These are phyloP conservation scores for Mycosphaerella sp. DNA, from an alignment of 2,329 filamentous ascomycete species.

Conservation along the genomic window DNA sequence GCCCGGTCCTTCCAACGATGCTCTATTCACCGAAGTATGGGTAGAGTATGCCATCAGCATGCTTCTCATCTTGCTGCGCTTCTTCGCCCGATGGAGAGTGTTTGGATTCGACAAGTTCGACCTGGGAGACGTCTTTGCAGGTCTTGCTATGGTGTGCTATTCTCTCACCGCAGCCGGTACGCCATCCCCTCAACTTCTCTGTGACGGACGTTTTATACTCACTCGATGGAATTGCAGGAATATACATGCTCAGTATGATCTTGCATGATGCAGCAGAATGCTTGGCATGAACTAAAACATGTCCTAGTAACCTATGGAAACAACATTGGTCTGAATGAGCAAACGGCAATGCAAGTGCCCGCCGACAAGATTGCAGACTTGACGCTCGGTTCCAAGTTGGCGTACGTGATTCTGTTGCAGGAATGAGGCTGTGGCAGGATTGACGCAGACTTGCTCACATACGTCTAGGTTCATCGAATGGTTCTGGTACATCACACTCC, in stretches of 20 bases:
- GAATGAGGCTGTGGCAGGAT: no score
- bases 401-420: conserved; percentile 2
- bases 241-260: conserved; percentile 15
- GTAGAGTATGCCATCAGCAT: conserved; percentile 15
- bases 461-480: conserved; percentile 25
- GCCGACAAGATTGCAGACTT: conserved; percentile 23
- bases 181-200: background rate
- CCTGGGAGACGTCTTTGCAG: conserved; percentile 16
- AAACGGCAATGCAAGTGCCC: conserved; percentile 28
- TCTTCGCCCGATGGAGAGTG: conserved; percentile 14
- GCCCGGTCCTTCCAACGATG: background rate
- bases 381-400: conserved; percentile 29
- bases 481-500: conserved; percentile 34
- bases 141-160: conserved; percentile 12
- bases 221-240: conserved; percentile 13
- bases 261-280: background rate
- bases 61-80: conserved; percentile 9
- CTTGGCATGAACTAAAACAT: background rate
- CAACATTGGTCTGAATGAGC: conserved; percentile 28
- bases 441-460: conserved; percentile 2
- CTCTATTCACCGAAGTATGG: conserved; percentile 15
- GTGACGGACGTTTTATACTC: conserved; percentile 10
- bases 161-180: background rate
- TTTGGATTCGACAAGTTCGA: conserved; percentile 17
- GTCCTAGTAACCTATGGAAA: conserved; percentile 25